Conservation (phyloP, 2,329 filamentous ascomycete genomes). For the Epicoccum nigrum region DNA sequence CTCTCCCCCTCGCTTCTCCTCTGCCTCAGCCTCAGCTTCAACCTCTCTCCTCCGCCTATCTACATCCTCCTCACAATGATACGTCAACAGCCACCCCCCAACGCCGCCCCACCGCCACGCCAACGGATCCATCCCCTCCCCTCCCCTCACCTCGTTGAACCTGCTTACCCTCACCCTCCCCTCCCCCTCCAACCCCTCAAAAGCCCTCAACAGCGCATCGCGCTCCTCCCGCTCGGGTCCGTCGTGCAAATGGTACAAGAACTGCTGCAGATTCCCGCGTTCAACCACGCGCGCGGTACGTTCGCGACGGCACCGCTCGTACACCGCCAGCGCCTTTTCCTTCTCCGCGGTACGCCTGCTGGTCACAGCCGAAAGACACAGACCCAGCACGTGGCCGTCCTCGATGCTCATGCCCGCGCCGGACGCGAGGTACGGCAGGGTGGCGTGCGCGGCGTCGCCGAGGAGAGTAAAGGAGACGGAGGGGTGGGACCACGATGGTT, state of each 20-base stretch:
- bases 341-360: slow-evolving; percentile 47
- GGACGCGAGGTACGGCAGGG: slow-evolving; percentile 65
- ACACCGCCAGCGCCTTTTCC: slow-evolving; percentile 52
- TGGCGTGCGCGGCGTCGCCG: slow-evolving; percentile 69
- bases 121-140: slow-evolving; percentile 40
- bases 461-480: slow-evolving; percentile 64
- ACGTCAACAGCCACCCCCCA: slow-evolving; percentile 45
- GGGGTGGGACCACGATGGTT: slow-evolving; percentile 62
- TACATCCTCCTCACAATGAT: slow-evolving; percentile 44
- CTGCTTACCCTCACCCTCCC: slow-evolving; percentile 27
- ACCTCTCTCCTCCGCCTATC: slow-evolving; percentile 36
- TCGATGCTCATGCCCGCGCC: slow-evolving; percentile 67
- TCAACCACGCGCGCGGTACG: slow-evolving; percentile 66
- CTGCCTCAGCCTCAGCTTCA: slow-evolving; percentile 23
- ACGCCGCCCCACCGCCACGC: slow-evolving; percentile 47
- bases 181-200: slow-evolving; percentile 38
- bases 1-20: neutral
- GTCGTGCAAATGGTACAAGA: slow-evolving; percentile 66
- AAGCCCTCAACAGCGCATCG: slow-evolving; percentile 48
- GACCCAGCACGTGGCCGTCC: slow-evolving; percentile 63
- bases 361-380: slow-evolving; percentile 58
- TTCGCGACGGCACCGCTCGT: slow-evolving; percentile 63
- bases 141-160: slow-evolving; percentile 28
- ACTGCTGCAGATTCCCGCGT: slow-evolving; percentile 66
- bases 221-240: slow-evolving; percentile 62